Evolutionary conservation across 2,329 filamentous ascomycete genomes (phyloP).

Genomic region (Lasiodiplodia citricola): DNA sequence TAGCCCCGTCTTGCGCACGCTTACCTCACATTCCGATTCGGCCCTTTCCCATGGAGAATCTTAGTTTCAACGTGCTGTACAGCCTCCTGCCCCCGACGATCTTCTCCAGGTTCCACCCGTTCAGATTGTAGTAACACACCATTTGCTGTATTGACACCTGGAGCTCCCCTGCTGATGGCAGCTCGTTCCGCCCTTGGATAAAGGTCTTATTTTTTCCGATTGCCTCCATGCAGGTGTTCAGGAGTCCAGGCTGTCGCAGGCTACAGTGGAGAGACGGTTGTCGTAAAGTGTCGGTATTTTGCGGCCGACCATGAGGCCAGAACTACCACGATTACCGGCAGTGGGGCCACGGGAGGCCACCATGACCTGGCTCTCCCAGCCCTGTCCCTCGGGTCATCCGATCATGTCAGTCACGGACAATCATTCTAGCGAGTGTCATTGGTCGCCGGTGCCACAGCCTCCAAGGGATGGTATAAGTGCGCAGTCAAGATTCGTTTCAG

Average conservation of each 20-base stretch:
- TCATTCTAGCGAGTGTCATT: not conserved
- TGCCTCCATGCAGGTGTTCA: not conserved
- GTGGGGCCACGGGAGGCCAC: not conserved
- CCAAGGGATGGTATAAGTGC: slow-evolving; percentile 1
- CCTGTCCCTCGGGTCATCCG: slow-evolving; percentile 2
- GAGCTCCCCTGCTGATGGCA: not conserved
- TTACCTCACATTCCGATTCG: slow-evolving; percentile 20
- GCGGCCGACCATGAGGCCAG: not conserved
- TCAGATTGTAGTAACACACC: not conserved
- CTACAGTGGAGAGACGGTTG: not conserved
- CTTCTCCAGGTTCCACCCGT: not conserved
- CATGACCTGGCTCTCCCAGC: not conserved
- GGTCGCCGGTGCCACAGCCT: not conserved
- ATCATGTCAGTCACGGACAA: not conserved
- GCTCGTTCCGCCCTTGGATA: not conserved
- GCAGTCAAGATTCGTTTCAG: not conserved
- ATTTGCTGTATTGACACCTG: not conserved
- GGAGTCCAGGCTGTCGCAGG: not conserved
- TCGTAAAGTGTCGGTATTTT: not conserved
- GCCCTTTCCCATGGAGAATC: not conserved
- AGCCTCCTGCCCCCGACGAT: slow-evolving; percentile 4
- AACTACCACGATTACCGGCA: not conserved
- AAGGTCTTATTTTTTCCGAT: not conserved
- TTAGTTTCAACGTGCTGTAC: not conserved
- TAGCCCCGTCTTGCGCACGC: not conserved